A percentile compares a stretch with the other conserved stretches of the same genome.
These are phyloP conservation scores for Peronospora belbahrii DNA, from an alignment of 352 stramenopile genomes.

Conservation along the genomic window DNA sequence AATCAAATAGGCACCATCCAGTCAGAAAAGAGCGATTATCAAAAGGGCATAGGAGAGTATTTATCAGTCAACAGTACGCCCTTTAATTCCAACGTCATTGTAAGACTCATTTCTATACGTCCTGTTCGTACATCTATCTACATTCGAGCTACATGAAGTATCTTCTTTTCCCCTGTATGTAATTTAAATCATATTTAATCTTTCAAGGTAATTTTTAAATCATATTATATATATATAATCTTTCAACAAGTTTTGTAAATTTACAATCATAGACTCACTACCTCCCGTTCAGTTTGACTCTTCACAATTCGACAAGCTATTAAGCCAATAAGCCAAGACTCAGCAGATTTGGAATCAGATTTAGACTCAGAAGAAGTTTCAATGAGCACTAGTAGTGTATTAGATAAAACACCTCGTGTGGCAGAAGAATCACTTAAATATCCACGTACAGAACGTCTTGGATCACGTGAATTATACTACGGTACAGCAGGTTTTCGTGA, in stretches of 20 bases:
- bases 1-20: slow-evolving; percentile 14
- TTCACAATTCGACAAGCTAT: slow-evolving; percentile 12
- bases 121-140: no score
- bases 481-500: slow-evolving; percentile 95
- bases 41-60: slow-evolving; percentile 30
- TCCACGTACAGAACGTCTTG: slow-evolving; percentile 35
- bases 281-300: no score
- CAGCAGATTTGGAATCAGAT: no score
- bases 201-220: no score
- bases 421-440: slow-evolving; percentile 75
- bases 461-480: slow-evolving; percentile 65
- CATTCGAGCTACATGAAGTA: no score
- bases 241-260: no score
- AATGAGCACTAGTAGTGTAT: slow-evolving; percentile 47
- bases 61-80: slow-evolving; percentile 28
- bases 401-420: slow-evolving; percentile 74
- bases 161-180: no score
- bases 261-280: no score
- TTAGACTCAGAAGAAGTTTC: no score
- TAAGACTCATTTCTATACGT: slow-evolving; percentile 5
- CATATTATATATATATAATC: no score
- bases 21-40: slow-evolving; percentile 12
- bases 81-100: background rate
- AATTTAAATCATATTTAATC: no score
- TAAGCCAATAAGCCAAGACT: slow-evolving; percentile 10